phyloP scores from a whole-genome alignment of 106 monocot genomes.

The Acanthochlamys bracteata region DNA sequence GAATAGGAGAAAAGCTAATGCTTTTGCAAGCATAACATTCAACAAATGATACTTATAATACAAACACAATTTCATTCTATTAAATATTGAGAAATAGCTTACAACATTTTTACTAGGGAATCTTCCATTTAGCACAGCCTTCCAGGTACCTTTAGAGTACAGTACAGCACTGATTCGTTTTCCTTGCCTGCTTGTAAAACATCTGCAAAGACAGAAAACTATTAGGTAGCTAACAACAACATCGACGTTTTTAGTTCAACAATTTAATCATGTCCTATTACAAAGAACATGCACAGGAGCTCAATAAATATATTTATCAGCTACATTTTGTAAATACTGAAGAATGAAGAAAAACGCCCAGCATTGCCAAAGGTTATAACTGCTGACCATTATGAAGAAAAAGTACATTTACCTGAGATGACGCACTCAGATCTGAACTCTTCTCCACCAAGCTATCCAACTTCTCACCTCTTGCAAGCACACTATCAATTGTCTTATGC shows the following conservation, averaged over 20 bases:
- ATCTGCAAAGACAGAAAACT: slow-evolving; percentile 14
- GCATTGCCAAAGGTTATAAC: no score
- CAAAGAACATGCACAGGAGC: no score
- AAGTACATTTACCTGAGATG: slow-evolving; percentile 46
- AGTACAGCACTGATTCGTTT: slow-evolving; percentile 67
- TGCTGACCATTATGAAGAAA: no score
- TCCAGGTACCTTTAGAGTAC: slow-evolving; percentile 23
- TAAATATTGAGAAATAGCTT: neutral
- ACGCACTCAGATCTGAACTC: slow-evolving; percentile 80
- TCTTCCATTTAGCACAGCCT: neutral
- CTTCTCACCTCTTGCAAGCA: slow-evolving; percentile 59
- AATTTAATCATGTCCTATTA: no score
- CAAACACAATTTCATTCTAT: neutral
- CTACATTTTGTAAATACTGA: no score
- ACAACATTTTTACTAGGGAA: neutral
- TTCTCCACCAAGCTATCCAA: slow-evolving; percentile 77
- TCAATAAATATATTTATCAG: no score
- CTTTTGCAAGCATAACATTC: no score
- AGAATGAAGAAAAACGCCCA: no score
- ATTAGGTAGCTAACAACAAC: neutral
- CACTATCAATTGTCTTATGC: slow-evolving; percentile 82
- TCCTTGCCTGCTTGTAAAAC: slow-evolving; percentile 76
- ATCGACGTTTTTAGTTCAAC: neutral
- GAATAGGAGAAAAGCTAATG: no score
- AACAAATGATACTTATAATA: neutral